Evolutionary conservation across 2,329 filamentous ascomycete species (phyloP).

Genomic region (Colletotrichum tropicicola): DNA sequence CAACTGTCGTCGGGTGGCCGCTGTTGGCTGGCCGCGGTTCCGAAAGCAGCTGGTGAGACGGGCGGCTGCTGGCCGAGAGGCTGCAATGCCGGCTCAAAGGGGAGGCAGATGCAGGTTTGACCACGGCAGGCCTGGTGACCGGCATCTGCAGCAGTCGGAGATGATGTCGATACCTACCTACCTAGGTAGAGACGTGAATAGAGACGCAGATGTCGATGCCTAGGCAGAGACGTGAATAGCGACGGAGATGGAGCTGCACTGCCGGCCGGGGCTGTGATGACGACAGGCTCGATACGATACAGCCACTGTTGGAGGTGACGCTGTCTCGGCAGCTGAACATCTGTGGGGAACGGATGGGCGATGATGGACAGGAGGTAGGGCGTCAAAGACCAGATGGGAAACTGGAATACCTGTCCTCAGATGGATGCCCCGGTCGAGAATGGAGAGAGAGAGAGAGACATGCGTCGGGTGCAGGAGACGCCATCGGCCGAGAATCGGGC

Average conservation of each 20-base stretch:
- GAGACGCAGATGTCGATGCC: too few species aligned
- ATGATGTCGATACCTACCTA: too few species aligned
- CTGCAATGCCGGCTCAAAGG: constrained; percentile 18
- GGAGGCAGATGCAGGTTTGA: constrained; percentile 20
- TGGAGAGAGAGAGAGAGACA: neutral
- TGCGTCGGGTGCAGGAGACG: constrained; percentile 6
- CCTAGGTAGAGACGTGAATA: too few species aligned
- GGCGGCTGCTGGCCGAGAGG: constrained; percentile 17
- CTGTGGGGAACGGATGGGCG: neutral
- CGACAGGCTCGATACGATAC: too few species aligned
- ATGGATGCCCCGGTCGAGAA: too few species aligned
- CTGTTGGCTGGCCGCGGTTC: constrained; percentile 3
- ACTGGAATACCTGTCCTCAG: too few species aligned
- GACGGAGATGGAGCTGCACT: neutral
- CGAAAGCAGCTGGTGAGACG: constrained; percentile 16
- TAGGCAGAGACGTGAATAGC: neutral
- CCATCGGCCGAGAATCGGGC: constrained; percentile 15
- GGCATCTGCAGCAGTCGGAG: too few species aligned
- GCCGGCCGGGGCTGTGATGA: neutral
- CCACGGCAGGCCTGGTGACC: neutral
- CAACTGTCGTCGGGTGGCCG: constrained; percentile 23
- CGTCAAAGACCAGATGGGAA: neutral
- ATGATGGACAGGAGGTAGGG: neutral
- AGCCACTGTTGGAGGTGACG: neutral
- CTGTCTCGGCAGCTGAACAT: constrained; percentile 7